These are phyloP conservation scores for Eutrema salsugineum DNA, from an alignment of 441 rosid genomes.

Conservation along the genomic window DNA sequence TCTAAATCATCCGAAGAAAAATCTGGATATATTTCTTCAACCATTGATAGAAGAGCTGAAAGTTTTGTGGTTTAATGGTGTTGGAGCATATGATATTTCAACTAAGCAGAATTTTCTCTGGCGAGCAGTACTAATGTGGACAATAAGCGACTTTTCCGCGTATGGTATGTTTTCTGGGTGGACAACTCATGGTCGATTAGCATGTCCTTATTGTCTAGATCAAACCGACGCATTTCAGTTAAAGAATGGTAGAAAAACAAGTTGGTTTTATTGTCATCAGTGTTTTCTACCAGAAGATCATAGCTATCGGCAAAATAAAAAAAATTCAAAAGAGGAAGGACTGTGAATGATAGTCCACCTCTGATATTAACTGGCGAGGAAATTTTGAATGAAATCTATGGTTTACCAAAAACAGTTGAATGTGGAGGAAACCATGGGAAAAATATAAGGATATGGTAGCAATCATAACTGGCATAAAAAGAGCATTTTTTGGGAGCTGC, in stretches of 20 bases:
- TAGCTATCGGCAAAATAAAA: neutral
- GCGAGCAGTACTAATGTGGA: neutral
- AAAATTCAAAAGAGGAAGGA: neutral
- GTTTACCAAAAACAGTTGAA: neutral
- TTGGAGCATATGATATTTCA: too few species aligned
- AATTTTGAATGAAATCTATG: neutral
- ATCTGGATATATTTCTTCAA: neutral
- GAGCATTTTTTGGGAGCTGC: neutral
- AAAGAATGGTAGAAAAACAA: neutral
- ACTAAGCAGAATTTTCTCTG: neutral
- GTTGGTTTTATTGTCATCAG: neutral
- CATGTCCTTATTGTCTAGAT: neutral
- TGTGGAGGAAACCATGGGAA: neutral
- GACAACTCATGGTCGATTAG: neutral
- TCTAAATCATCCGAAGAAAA: too few species aligned
- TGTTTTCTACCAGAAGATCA: neutral
- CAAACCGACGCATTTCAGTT: neutral
- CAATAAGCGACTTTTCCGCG: neutral
- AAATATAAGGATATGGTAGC: neutral
- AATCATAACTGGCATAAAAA: neutral
- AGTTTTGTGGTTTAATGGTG: too few species aligned
- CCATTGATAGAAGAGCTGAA: neutral
- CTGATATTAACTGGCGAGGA: neutral
- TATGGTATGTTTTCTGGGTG: neutral
- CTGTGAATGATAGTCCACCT: neutral